These are phyloP conservation scores for Inga oerstediana DNA, from an alignment of 306 rosid species.

Conservation along the genomic window DNA sequence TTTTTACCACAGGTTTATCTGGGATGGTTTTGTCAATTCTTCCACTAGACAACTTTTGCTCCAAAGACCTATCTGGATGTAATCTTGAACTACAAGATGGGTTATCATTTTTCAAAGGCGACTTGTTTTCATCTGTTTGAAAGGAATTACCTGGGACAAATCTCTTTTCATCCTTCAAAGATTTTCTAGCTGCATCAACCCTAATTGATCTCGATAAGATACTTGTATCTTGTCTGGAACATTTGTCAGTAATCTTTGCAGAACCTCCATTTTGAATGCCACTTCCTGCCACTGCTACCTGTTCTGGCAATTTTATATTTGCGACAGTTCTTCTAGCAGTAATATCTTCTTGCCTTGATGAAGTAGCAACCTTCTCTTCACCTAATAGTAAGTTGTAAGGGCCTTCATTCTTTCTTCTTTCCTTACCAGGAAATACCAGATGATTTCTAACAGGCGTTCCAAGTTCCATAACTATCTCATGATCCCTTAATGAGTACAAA, in stretches of 20 bases:
- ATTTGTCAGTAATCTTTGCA: conserved; percentile 29
- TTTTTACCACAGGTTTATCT: conserved; percentile 34
- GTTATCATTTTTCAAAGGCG: conserved; percentile 25
- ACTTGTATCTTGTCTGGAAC: conserved; percentile 23
- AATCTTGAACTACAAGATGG: conserved; percentile 29
- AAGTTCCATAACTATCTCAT: conserved; percentile 42
- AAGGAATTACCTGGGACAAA: conserved; percentile 13
- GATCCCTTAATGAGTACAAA: conserved; percentile 53
- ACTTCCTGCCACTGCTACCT: neutral
- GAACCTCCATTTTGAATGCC: conserved; percentile 33
- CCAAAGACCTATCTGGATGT: conserved; percentile 15
- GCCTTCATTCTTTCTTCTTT: conserved; percentile 30
- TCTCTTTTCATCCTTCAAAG: conserved; percentile 33
- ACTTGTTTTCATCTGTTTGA: conserved; percentile 22
- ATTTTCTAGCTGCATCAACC: conserved; percentile 27
- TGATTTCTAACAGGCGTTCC: conserved; percentile 60
- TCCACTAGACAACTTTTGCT: conserved; percentile 25
- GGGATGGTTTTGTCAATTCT: conserved; percentile 24
- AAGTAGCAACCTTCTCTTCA: conserved; percentile 32
- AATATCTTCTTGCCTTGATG: conserved; percentile 27
- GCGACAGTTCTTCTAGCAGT: conserved; percentile 24
- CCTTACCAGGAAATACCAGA: conserved; percentile 50
- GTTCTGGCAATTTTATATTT: conserved; percentile 16
- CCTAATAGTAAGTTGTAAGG: conserved; percentile 15
- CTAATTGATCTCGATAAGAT: conserved; percentile 24